Conservation (phyloP, 2,329 filamentous ascomycete genomes). For the Alternaria sp. region DNA sequence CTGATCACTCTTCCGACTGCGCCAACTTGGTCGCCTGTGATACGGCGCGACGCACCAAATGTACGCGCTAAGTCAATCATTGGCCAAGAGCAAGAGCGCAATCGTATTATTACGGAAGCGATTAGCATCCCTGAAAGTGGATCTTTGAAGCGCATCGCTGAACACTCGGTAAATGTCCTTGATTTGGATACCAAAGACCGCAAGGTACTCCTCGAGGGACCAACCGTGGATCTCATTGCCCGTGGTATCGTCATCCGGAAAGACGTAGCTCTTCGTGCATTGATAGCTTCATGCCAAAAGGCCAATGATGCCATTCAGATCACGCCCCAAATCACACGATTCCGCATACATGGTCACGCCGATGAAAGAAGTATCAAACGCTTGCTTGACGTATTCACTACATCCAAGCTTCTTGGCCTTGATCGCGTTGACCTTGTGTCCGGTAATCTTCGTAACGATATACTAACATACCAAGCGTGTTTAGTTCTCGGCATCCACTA, state of each 20-base stretch:
- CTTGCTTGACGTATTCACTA: neutral
- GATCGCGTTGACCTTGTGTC: neutral
- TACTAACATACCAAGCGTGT: constrained; percentile 7
- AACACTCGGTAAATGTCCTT: neutral
- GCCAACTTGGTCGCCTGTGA: neutral
- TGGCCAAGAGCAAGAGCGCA: neutral
- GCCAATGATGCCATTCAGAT: neutral
- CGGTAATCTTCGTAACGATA: neutral
- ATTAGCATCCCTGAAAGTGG: no score
- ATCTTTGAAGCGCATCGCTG: no score
- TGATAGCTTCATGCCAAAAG: neutral
- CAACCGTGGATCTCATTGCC: neutral
- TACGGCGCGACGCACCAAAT: neutral
- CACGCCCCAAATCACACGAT: neutral
- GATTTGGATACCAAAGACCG: neutral
- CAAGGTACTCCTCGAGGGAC: neutral
- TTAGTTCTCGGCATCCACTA: constrained; percentile 3
- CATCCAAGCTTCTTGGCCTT: neutral
- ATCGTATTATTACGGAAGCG: no score
- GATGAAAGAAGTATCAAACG: neutral
- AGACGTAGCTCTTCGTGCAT: neutral
- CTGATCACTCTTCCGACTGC: neutral
- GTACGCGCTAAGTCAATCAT: neutral
- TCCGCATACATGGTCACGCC: neutral
- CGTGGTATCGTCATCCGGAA: neutral